Evolutionary conservation across 805 yeast genomes (phyloP).

Genomic region (Wickerhamomyces ciferrii): DNA sequence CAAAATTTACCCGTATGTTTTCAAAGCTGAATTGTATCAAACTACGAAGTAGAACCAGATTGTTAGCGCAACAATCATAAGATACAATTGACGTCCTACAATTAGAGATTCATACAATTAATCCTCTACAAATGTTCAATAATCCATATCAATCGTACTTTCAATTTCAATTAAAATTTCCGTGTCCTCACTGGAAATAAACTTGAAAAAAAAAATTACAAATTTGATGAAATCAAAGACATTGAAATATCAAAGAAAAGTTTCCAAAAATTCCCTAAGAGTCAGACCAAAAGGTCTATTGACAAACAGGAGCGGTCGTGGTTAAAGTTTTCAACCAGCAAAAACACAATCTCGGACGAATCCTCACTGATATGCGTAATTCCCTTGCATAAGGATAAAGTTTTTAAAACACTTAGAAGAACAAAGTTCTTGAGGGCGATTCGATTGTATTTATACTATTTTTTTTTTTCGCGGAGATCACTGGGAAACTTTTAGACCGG

Average conservation of each 20-base stretch:
- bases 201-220: constrained; percentile 1
- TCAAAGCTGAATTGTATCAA: no score
- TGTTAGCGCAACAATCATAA: neutral
- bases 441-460: neutral
- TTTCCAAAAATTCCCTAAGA: constrained; percentile 76
- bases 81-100: no score
- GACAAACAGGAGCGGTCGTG: constrained; percentile 72
- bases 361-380: constrained; percentile 99
- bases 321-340: constrained; percentile 99
- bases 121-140: neutral
- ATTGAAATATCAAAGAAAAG: constrained; percentile 14
- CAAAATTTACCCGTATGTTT: neutral
- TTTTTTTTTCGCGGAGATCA: neutral
- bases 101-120: no score
- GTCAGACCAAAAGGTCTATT: constrained; percentile 33
- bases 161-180: neutral
- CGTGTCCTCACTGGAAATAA: neutral
- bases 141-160: no score
- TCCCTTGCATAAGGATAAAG: constrained; percentile 99
- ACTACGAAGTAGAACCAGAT: neutral
- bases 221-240: constrained; percentile 2
- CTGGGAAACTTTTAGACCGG: neutral
- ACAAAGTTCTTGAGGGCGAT: neutral
- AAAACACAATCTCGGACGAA: constrained; percentile 99
- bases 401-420: constrained; percentile 21